phyloP scores from a whole-genome alignment of 768 basidiomycete genomes.

The Termitomyces sp. region DNA sequence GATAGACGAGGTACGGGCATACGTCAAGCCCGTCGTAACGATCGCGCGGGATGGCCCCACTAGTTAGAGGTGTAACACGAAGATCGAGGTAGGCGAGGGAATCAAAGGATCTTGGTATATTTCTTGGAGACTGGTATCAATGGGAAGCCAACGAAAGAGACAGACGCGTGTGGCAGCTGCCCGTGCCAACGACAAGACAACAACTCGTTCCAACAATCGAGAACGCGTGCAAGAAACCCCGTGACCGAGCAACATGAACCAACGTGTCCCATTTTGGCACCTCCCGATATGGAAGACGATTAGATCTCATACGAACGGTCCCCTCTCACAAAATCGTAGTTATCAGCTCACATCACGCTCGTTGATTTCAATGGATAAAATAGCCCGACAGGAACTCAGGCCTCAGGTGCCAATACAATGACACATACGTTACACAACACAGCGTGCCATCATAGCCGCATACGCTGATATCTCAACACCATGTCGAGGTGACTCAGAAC shows the following conservation, averaged over 20 bases:
- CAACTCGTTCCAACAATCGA: constrained; percentile 5
- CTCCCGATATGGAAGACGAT: not conserved
- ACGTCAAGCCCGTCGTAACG: not conserved
- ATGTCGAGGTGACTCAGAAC: constrained; percentile 10
- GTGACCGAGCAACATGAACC: constrained; percentile 23
- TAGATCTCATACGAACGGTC: not conserved
- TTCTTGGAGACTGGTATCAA: constrained; percentile 5
- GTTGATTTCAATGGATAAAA: not conserved
- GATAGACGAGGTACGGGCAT: constrained; percentile 52
- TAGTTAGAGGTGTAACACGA: not conserved
- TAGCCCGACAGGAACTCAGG: not conserved
- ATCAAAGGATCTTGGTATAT: constrained; percentile 1
- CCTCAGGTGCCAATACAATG: not conserved
- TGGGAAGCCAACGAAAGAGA: constrained; percentile 10
- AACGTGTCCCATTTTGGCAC: constrained; percentile 25
- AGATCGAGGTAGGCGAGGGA: not conserved
- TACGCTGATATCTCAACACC: constrained; percentile 4
- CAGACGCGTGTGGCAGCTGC: constrained; percentile 14
- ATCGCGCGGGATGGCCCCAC: no score
- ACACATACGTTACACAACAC: not conserved
- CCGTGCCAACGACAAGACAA: not conserved
- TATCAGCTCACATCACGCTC: no score
- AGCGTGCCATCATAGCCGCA: not conserved
- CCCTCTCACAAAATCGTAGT: no score
- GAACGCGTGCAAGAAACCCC: constrained; percentile 14